Evolutionary conservation across 2,329 filamentous ascomycete species (phyloP).

Genomic region (Uncinocarpus reesii): DNA sequence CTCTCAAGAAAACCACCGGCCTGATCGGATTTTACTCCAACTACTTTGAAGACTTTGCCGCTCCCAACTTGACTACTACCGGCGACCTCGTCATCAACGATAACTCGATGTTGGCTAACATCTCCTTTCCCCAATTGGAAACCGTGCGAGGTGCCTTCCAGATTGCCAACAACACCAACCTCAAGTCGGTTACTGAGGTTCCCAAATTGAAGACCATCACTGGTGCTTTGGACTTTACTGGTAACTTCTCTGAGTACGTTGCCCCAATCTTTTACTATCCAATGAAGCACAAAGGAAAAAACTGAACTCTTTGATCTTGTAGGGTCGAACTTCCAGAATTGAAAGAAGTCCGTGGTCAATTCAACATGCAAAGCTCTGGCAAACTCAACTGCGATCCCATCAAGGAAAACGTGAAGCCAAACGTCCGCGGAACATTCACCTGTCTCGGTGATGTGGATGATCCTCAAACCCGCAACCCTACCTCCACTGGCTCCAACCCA

Average conservation of each 20-base stretch:
- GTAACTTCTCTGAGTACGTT: slow-evolving; percentile 66
- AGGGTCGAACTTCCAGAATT: slow-evolving; percentile 63
- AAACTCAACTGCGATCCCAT: slow-evolving; percentile 51
- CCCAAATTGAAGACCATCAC: slow-evolving; percentile 56
- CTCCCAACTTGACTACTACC: slow-evolving; percentile 39
- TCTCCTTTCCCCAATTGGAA: slow-evolving; percentile 60
- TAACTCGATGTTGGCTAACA: slow-evolving; percentile 55
- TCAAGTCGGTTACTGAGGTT: slow-evolving; percentile 58
- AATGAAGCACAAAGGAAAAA: background rate
- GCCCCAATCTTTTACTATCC: background rate
- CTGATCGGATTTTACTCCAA: slow-evolving; percentile 79
- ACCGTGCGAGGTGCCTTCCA: slow-evolving; percentile 68
- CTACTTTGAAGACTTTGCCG: slow-evolving; percentile 38
- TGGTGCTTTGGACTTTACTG: slow-evolving; percentile 75
- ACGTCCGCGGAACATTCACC: slow-evolving; percentile 40
- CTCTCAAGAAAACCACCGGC: slow-evolving; percentile 61
- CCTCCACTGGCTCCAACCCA: slow-evolving; percentile 22
- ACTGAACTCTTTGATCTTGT: slow-evolving; percentile 10
- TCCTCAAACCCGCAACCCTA: slow-evolving; percentile 27
- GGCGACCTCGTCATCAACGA: slow-evolving; percentile 48
- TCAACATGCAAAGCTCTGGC: slow-evolving; percentile 57
- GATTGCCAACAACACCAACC: slow-evolving; percentile 79
- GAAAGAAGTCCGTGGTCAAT: slow-evolving; percentile 58
- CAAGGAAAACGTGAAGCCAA: slow-evolving; percentile 30
- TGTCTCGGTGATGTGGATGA: slow-evolving; percentile 33